A percentile compares a stretch with the other conserved stretches of the same genome.
Conservation (phyloP, 1,284 basidiomycete genomes). For the Schizophyllum commune region DNA sequence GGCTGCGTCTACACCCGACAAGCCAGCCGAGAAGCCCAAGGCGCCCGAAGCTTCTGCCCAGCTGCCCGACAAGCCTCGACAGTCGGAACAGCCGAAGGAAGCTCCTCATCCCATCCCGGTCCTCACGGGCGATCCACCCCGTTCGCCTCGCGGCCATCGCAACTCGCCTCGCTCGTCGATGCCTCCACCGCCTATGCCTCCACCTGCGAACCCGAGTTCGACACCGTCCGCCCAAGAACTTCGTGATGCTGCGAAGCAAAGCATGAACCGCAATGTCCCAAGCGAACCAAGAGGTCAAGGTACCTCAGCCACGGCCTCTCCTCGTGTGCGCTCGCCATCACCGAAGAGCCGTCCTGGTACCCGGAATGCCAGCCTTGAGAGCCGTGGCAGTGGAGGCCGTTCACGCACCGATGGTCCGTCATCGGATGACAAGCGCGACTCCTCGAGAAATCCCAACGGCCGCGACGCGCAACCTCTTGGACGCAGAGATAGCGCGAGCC, state of each 20-base stretch:
- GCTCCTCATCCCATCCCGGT: slow-evolving; percentile 5
- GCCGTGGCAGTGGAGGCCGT: slow-evolving; percentile 60
- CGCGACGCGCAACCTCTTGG: slow-evolving; percentile 30
- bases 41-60: not conserved
- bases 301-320: slow-evolving; percentile 45
- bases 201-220: slow-evolving; percentile 71
- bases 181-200: slow-evolving; percentile 56
- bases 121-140: slow-evolving; percentile 28
- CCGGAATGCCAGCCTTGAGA: slow-evolving; percentile 63
- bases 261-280: slow-evolving; percentile 34
- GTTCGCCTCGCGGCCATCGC: slow-evolving; percentile 33
- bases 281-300: slow-evolving; percentile 34
- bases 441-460: slow-evolving; percentile 25
- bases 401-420: slow-evolving; percentile 39
- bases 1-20: slow-evolving; percentile 29
- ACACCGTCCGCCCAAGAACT: slow-evolving; percentile 74
- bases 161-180: slow-evolving; percentile 13
- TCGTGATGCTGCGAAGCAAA: slow-evolving; percentile 66
- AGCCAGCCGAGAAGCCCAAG: slow-evolving; percentile 28
- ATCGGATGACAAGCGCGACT: slow-evolving; percentile 40
- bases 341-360: slow-evolving; percentile 61
- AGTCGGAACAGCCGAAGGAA: not conserved
- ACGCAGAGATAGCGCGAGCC: slow-evolving; percentile 39
- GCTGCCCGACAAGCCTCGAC: not conserved
- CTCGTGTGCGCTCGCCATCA: slow-evolving; percentile 56